Percentiles rank a stretch among this genome's conserved stretches.
These are phyloP conservation scores for Rhodotorula sphaerocarpa DNA, from an alignment of 768 basidiomycete genomes.

Conservation along the genomic window DNA sequence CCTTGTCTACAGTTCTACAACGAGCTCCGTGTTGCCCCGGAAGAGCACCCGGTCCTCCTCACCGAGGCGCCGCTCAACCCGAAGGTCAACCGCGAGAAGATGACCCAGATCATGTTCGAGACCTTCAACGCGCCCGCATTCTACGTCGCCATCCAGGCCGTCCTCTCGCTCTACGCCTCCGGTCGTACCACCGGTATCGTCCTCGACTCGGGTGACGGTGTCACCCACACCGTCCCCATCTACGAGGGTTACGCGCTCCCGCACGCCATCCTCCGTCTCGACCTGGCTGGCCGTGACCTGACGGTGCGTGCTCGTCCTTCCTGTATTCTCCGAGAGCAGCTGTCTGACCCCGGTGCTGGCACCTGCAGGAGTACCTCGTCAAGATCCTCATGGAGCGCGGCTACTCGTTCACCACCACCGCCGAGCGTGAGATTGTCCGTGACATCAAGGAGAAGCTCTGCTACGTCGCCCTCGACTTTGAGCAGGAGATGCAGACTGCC, in stretches of 20 bases:
- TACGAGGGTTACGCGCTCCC: slow-evolving; percentile 90
- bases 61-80: slow-evolving; percentile 90
- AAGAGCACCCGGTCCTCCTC: slow-evolving; percentile 83
- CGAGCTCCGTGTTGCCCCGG: slow-evolving; percentile 83
- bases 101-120: slow-evolving; percentile 95
- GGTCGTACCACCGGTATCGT: slow-evolving; percentile 92
- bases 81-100: slow-evolving; percentile 86
- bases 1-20: slow-evolving; percentile 60
- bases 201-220: slow-evolving; percentile 92
- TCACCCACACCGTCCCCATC: slow-evolving; percentile 90
- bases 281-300: slow-evolving; percentile 85
- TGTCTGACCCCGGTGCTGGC: too few relatives aligned
- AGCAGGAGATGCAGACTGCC: slow-evolving; percentile 84
- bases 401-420: slow-evolving; percentile 86
- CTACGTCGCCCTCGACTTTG: slow-evolving; percentile 89
- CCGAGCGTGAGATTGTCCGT: slow-evolving; percentile 60
- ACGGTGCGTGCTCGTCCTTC: slow-evolving; percentile 50
- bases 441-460: slow-evolving; percentile 98
- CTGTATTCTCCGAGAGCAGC: too few relatives aligned
- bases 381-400: slow-evolving; percentile 84
- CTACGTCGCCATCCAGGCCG: slow-evolving; percentile 86
- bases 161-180: slow-evolving; percentile 76
- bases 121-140: slow-evolving; percentile 88
- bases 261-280: slow-evolving; percentile 85
- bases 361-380: slow-evolving; percentile 52